Percentiles rank a stretch among this genome's conserved stretches.
Conservation (phyloP, 768 basidiomycete genomes). For the Boletellus sp. region DNA sequence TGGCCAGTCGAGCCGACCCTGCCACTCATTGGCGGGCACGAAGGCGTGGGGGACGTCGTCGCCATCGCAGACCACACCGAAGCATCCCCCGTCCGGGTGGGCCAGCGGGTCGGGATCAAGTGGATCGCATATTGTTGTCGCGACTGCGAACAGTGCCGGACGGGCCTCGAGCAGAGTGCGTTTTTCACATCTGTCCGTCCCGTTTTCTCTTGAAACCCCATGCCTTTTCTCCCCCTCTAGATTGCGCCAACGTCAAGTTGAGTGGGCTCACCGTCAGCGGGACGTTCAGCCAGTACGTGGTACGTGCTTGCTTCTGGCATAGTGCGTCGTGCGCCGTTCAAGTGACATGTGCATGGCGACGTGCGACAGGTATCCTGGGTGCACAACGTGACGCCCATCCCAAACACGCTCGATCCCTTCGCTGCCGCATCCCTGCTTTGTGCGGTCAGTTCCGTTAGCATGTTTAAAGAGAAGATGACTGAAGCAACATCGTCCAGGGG, state of each 20-base stretch:
- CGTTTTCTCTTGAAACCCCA: not conserved
- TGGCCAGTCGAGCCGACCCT: conserved; percentile 71
- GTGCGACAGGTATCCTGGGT: conserved; percentile 59
- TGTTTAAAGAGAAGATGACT: too few species aligned
- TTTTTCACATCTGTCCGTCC: not conserved
- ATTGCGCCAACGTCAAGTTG: conserved; percentile 55
- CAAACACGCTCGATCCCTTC: conserved; percentile 58
- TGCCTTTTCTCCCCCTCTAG: conserved; percentile 26
- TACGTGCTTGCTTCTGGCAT: too few species aligned
- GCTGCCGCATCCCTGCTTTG: conserved; percentile 76
- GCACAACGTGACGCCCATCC: conserved; percentile 75
- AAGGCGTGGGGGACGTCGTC: conserved; percentile 78
- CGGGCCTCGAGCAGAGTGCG: conserved; percentile 75
- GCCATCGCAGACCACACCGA: conserved; percentile 69
- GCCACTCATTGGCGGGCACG: conserved; percentile 79
- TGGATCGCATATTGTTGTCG: conserved; percentile 74
- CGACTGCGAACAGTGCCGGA: conserved; percentile 71
- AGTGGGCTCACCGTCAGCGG: conserved; percentile 78
- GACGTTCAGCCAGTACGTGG: conserved; percentile 69
- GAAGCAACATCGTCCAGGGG: conserved; percentile 40
- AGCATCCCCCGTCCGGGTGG: conserved; percentile 61
- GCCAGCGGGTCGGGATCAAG: conserved; percentile 82
- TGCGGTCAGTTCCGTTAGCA: conserved; percentile 41
- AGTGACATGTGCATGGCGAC: not conserved
- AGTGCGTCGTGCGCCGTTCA: not conserved